Base-by-base conservation (phyloP, 768 basidiomycete genomes). In the Xanthoconium stramineum region DNA sequence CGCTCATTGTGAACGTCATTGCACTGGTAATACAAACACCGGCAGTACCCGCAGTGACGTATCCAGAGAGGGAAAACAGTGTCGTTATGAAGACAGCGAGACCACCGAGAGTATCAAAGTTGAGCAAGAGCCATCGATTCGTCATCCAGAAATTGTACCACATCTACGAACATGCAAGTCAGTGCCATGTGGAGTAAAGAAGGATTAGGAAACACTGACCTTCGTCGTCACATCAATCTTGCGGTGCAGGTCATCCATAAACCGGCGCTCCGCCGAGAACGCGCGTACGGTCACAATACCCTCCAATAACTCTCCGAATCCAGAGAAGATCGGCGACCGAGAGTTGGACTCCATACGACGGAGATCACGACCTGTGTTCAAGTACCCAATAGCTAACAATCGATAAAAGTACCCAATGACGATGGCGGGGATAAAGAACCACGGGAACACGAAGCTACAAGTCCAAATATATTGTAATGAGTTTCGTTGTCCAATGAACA, bases 221-320 rank as follows among this genome's bases (percentile, higher is more conserved):
- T 86, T 83, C 12, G 83, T 92, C n/a, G 88, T 92, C 48, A 78
- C 72, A 58, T 93, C 88, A 32, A 94, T 80, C 67, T 90, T 91
- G 2, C 61, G 61, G 65, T 91, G 89, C 5, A 95, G 73, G 56
- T 80, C 80, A 52, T 89, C 80, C 61, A 94, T 74, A 78, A 98
- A 96, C 6, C 82, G 75, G 39, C 74, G 74, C 66, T 96, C 93
- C 0, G 85, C 88, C 1, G 89, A 86, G 74, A 96, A 98, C 0
- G 94, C 94, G 54, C 94, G 82, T 40, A 96, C 89, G 6, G 93
- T 94, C n/a, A 94, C 89, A 44, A 95, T 90, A 24, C 93, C 93
- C 50, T 94, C 89, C 19, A 96, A 70, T 11, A 94, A 72, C 65
- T 93, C 91, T 13, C 83, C 83, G 60, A 92, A 94, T 53, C 86